Evolutionary conservation across 2,329 filamentous ascomycete genomes (phyloP).

Genomic region (Sarocladium kiliense): DNA sequence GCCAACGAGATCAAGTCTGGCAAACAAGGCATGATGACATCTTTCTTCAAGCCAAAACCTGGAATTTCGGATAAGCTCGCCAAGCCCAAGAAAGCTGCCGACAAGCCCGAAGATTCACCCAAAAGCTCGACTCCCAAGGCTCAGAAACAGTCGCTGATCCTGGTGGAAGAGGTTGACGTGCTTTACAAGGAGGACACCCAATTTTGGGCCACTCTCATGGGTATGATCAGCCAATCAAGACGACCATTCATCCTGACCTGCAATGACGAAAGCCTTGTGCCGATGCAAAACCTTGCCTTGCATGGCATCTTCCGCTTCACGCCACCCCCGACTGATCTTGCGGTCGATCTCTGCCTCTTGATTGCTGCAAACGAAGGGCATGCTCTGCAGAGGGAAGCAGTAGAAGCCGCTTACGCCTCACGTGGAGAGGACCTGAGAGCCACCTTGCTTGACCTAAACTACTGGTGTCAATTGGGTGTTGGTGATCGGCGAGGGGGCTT

Average conservation of each 20-base stretch:
- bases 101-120: slow-evolving; percentile 18
- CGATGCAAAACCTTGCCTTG: slow-evolving; percentile 66
- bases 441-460: slow-evolving; percentile 78
- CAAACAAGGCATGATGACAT: slow-evolving; percentile 72
- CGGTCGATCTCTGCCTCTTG: slow-evolving; percentile 74
- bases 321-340: slow-evolving; percentile 59
- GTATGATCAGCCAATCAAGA: slow-evolving; percentile 77
- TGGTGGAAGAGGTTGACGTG: slow-evolving; percentile 90
- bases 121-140: slow-evolving; percentile 34
- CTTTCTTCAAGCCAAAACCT: slow-evolving; percentile 67
- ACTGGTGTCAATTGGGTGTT: slow-evolving; percentile 95
- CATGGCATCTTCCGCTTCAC: slow-evolving; percentile 80
- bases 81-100: slow-evolving; percentile 23
- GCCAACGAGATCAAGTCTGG: slow-evolving; percentile 56
- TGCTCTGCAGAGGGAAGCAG: slow-evolving; percentile 60
- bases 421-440: slow-evolving; percentile 71
- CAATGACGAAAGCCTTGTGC: slow-evolving; percentile 82
- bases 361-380: slow-evolving; percentile 89
- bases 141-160: slow-evolving; percentile 90
- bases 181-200: slow-evolving; percentile 94
- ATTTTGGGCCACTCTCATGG: slow-evolving; percentile 81
- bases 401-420: slow-evolving; percentile 65
- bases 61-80: slow-evolving; percentile 15
- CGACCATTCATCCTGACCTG: slow-evolving; percentile 93
- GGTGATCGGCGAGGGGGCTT: slow-evolving; percentile 84